Percentiles rank a stretch among this genome's conserved stretches.
phyloP scores from a whole-genome alignment of 257 asterid species.

The Salvia hispanica region DNA sequence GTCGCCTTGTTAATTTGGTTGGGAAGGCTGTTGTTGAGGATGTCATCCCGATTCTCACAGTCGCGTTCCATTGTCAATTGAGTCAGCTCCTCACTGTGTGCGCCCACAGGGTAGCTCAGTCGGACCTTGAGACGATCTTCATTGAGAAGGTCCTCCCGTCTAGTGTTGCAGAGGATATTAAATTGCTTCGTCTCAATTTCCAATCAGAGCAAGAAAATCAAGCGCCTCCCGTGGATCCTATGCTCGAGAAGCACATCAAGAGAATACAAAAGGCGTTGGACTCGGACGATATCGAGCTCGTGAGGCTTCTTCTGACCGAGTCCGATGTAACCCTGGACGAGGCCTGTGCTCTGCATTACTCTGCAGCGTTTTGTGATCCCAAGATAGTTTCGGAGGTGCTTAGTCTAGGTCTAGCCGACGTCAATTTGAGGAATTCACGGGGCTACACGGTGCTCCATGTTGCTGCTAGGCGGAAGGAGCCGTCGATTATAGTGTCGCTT shows the following conservation, averaged over 20 bases:
- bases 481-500: slow-evolving; percentile 66
- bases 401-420: slow-evolving; percentile 57
- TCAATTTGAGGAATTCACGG: slow-evolving; percentile 50
- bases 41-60: slow-evolving; percentile 56
- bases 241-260: slow-evolving; percentile 53
- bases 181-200: slow-evolving; percentile 35
- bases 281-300: slow-evolving; percentile 73
- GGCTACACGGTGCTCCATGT: slow-evolving; percentile 64
- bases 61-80: slow-evolving; percentile 56
- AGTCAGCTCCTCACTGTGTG: slow-evolving; percentile 56
- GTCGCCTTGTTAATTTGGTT: slow-evolving; percentile 58
- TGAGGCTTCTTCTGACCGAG: slow-evolving; percentile 60
- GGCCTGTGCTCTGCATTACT: slow-evolving; percentile 71
- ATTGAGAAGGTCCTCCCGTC: slow-evolving; percentile 60
- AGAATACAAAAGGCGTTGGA: slow-evolving; percentile 69
- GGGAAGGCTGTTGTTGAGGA: slow-evolving; percentile 63
- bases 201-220: slow-evolving; percentile 38
- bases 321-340: slow-evolving; percentile 66
- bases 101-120: slow-evolving; percentile 51
- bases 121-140: slow-evolving; percentile 50
- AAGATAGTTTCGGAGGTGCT: slow-evolving; percentile 70
- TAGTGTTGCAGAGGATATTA: slow-evolving; percentile 47
- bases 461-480: slow-evolving; percentile 74
- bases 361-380: slow-evolving; percentile 71
- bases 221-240: slow-evolving; percentile 31